Conservation (phyloP, 495 filamentous ascomycete species). For the Annulohypoxylon maeteangense region DNA sequence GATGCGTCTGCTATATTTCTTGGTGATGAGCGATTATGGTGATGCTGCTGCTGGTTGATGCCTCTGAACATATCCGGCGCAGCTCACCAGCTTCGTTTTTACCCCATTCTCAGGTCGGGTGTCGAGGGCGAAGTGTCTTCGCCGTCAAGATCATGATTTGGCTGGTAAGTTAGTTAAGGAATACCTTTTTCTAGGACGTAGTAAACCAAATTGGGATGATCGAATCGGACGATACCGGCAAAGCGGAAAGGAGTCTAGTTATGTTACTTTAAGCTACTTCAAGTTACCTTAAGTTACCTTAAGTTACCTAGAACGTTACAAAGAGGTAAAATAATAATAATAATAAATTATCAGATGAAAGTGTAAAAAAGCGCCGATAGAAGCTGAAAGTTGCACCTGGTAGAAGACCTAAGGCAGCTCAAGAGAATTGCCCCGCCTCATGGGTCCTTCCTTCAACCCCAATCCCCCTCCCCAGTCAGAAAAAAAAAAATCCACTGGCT, state of each 20-base stretch:
- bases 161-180: not conserved
- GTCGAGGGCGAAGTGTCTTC: constrained; percentile 42
- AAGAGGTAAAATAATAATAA: constrained; percentile 32
- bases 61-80: constrained; percentile 43
- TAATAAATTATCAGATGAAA: constrained; percentile 40
- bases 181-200: not conserved
- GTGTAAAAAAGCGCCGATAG: constrained; percentile 41
- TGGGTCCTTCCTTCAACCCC: not conserved
- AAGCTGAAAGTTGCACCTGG: constrained; percentile 46
- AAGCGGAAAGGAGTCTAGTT: constrained; percentile 22
- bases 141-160: constrained; percentile 37
- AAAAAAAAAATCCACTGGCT: not conserved
- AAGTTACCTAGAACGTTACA: constrained; percentile 38
- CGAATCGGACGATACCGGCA: constrained; percentile 42
- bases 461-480: not conserved
- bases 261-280: not conserved
- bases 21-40: constrained; percentile 3
- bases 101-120: constrained; percentile 45
- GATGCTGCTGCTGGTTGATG: constrained; percentile 29
- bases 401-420: too few relatives aligned
- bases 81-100: constrained; percentile 40
- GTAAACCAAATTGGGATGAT: constrained; percentile 19
- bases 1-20: constrained; percentile 25
- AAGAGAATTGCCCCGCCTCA: constrained; percentile 35
- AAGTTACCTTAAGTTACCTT: not conserved